Conservation (phyloP, 306 rosid genomes). For the Astragalus glycyphyllos region DNA sequence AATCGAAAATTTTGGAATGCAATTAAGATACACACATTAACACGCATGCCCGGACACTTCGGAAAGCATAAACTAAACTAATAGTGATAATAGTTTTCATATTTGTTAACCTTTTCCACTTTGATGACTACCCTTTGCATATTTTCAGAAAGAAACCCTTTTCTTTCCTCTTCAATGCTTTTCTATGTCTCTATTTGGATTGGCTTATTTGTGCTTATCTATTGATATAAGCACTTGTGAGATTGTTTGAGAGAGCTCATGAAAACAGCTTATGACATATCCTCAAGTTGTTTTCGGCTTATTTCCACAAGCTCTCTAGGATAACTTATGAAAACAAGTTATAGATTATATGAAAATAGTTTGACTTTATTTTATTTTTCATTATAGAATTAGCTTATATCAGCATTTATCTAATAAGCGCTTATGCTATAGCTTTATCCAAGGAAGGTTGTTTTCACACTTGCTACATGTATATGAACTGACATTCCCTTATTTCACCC, state of each 20-base stretch:
- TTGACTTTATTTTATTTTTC: too few species aligned
- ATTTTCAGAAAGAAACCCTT: background rate
- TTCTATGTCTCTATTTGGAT: background rate
- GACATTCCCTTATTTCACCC: background rate
- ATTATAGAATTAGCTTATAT: too few species aligned
- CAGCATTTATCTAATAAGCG: too few species aligned
- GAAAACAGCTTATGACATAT: too few species aligned
- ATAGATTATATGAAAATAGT: too few species aligned
- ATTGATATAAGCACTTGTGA: too few species aligned
- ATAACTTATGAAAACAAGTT: too few species aligned
- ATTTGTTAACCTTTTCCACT: background rate
- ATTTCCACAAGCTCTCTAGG: too few species aligned
- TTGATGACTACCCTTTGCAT: background rate
- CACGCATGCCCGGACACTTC: background rate
- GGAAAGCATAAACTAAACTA: conserved; percentile 18
- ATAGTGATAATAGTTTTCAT: background rate
- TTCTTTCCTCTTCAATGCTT: background rate
- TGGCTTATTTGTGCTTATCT: too few species aligned
- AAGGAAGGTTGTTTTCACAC: background rate
- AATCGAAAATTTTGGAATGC: conserved; percentile 21
- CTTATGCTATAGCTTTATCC: too few species aligned
- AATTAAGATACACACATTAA: conserved; percentile 11
- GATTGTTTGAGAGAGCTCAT: too few species aligned
- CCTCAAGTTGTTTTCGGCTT: too few species aligned
- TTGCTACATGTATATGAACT: background rate